Base-by-base conservation (phyloP, 768 basidiomycete genomes). In the Leccinum subgranulosum region DNA sequence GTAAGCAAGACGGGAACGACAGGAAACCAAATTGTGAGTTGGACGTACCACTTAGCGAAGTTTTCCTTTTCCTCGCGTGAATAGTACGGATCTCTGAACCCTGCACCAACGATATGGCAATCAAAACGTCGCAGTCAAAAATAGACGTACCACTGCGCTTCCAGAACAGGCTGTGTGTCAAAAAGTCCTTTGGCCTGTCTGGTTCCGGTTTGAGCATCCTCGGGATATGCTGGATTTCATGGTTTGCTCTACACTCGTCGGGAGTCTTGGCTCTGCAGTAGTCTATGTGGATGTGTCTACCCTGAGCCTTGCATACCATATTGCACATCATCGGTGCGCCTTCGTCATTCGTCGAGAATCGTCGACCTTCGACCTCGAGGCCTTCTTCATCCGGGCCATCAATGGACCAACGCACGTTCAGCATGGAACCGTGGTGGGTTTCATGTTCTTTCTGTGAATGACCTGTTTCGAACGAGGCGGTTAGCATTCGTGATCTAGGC, bases 321-420 rank as follows among this genome's bases (percentile, higher is more conserved):
- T 74, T 84, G 66, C 84, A 86, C 73, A 85, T 76, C 81, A 84
- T 82, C 1, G 84, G 84, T 1, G 82, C 82, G 8, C 84, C 83
- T 29, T 81, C 79, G 47, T 84, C 81, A 39, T 76, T 75, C 0
- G 78, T 64, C 5, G 76, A 80, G 64, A 82, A 85, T 52, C 76
- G 79, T 52, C 78, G 76, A 1, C 83, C 83, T 49, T 77, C 76
- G 9, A 85, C 66, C 57, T 84, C 84, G 5, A 85, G 56, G 19
- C 71, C 69, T 27, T 59, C 66, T 27, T 76, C 81, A n/a, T 82
- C 80, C 2, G 77, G 74, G 3, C 77, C 79, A 48, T 85, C 81
- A 10, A 86, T 62, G 0, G 79, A 67, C 85, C 85, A 86, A 21
- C 73, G 73, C 1, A 79, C 80, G 50, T 72, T 75, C 2, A 82